Evolutionary conservation across 345 rosid genomes (phyloP).

Genomic region (Cardamine chenopodiifolia): DNA sequence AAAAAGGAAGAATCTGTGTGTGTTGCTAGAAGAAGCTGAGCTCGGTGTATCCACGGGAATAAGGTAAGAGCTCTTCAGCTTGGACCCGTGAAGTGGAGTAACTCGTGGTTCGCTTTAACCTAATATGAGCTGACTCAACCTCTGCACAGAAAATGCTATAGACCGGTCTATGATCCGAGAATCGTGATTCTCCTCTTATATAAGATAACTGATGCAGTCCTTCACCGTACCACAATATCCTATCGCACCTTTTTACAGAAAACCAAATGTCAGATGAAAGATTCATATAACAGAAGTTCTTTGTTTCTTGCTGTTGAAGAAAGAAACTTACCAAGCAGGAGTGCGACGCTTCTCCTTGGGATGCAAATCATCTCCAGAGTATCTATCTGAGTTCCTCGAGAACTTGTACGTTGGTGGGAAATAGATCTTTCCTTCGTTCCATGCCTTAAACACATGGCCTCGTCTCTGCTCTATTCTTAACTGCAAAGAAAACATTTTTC

Average conservation of each 20-base stretch:
- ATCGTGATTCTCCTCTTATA: constrained; percentile 90
- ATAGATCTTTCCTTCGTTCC: constrained; percentile 95
- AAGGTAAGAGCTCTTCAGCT: constrained; percentile 94
- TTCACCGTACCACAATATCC: constrained; percentile 95
- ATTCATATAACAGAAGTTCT: not conserved
- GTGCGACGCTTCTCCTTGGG: constrained; percentile 97
- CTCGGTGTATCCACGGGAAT: constrained; percentile 92
- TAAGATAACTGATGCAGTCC: constrained; percentile 92
- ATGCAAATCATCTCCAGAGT: constrained; percentile 87
- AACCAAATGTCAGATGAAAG: constrained; percentile 16
- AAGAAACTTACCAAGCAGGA: constrained; percentile 81
- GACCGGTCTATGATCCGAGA: constrained; percentile 98
- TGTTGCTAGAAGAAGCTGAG: constrained; percentile 76
- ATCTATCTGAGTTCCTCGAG: constrained; percentile 96
- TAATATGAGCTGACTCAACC: constrained; percentile 78
- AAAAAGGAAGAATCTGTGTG: constrained; percentile 11
- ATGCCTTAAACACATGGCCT: constrained; percentile 80
- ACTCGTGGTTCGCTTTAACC: constrained; percentile 79
- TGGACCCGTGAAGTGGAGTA: constrained; percentile 79
- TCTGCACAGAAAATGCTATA: constrained; percentile 94
- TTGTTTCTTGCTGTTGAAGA: constrained; percentile 3
- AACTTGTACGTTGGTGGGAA: constrained; percentile 99
- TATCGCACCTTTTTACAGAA: constrained; percentile 70
- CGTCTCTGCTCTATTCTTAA: constrained; percentile 84
- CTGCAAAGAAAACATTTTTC: constrained; percentile 49